A percentile compares a stretch with the other conserved stretches of the same genome.
Evolutionary conservation across 192 early-diverging fungal genomes (phyloP).

Genomic region (Chytriomyces sp.): DNA sequence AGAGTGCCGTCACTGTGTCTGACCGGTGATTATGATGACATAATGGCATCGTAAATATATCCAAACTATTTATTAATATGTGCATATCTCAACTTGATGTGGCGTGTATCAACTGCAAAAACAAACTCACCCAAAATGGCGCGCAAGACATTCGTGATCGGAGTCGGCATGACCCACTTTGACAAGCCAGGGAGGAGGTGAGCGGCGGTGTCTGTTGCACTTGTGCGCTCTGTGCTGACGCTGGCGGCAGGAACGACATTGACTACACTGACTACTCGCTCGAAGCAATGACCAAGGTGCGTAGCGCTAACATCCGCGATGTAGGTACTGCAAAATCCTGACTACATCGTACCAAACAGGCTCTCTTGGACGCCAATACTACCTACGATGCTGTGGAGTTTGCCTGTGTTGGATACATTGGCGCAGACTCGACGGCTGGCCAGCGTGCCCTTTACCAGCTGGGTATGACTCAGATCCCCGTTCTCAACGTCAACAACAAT

Average conservation of each 20-base stretch:
- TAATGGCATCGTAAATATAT: no score
- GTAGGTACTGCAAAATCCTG: no score
- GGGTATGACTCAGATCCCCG: conserved; percentile 75
- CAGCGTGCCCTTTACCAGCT: conserved; percentile 75
- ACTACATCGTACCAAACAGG: conserved; percentile 22
- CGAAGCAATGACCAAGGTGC: conserved; percentile 62
- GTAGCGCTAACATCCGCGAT: no score
- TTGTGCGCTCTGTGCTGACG: neutral
- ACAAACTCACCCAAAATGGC: neutral
- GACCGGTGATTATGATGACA: no score
- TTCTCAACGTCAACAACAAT: conserved; percentile 77
- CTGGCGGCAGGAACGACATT: conserved; percentile 8
- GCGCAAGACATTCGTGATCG: conserved; percentile 43
- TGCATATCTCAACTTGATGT: neutral
- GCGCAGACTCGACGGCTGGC: conserved; percentile 67
- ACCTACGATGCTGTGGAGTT: conserved; percentile 71
- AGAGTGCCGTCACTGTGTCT: no score
- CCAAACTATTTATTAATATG: no score
- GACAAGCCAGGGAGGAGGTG: conserved; percentile 40
- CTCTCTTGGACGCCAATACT: conserved; percentile 71
- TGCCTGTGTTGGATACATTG: conserved; percentile 40
- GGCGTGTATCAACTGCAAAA: neutral
- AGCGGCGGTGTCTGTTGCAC: no score
- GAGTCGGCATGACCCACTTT: conserved; percentile 47
- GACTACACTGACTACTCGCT: conserved; percentile 45